phyloP scores from a whole-genome alignment of 2,329 filamentous ascomycete genomes.

The Neonectria punicea region DNA sequence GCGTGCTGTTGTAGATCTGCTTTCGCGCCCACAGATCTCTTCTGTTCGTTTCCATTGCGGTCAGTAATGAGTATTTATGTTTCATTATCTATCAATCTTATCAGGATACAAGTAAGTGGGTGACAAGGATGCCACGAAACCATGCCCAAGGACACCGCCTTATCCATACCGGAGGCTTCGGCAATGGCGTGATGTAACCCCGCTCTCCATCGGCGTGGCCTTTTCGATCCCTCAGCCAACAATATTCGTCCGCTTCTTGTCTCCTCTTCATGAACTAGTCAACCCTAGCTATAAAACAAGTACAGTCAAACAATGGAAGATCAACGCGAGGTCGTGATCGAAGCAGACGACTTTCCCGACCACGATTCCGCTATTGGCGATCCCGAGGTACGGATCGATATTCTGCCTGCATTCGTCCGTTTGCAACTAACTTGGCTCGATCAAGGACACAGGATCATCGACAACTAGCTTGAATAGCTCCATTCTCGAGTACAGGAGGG shows the following conservation, averaged over 20 bases:
- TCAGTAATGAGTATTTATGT: no score
- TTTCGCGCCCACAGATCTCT: no score
- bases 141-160: no score
- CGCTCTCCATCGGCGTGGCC: background rate
- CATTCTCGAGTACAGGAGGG: slow-evolving; percentile 18
- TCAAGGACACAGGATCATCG: slow-evolving; percentile 10
- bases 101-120: no score
- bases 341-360: background rate
- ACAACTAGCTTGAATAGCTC: slow-evolving; percentile 16
- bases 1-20: no score
- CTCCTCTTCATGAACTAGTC: background rate
- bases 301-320: background rate
- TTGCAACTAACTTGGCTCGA: background rate
- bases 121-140: no score
- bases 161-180: background rate
- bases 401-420: background rate
- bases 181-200: background rate
- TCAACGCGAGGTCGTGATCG: background rate
- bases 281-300: background rate
- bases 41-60: no score
- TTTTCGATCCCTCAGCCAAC: background rate
- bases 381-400: background rate
- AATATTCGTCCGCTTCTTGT: background rate
- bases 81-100: no score
- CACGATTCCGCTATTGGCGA: background rate